Evolutionary conservation across 345 rosid genomes (phyloP).

Genomic region (Gossypium anomalum): DNA sequence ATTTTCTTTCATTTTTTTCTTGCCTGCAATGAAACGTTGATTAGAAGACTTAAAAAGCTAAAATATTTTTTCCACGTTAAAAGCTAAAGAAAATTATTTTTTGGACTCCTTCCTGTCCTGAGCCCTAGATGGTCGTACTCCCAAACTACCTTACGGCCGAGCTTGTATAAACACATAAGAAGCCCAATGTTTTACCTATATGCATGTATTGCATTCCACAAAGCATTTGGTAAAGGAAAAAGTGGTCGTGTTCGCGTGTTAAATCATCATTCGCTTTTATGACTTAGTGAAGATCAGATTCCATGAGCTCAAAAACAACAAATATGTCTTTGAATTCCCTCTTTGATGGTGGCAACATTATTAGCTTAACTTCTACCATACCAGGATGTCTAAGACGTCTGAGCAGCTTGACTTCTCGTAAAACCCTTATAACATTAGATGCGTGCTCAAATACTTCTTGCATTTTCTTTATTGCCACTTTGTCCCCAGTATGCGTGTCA

Average conservation of each 20-base stretch:
- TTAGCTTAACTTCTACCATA: slow-evolving; percentile 87
- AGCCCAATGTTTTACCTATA: slow-evolving; percentile 29
- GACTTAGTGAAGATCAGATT: slow-evolving; percentile 92
- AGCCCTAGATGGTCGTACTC: no score
- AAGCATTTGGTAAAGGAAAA: slow-evolving; percentile 95
- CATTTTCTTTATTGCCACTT: no score
- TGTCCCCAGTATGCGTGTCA: slow-evolving; percentile 91
- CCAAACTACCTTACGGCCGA: no score
- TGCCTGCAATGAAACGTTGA: no score
- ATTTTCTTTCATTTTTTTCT: no score
- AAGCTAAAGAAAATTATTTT: no score
- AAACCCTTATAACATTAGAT: slow-evolving; percentile 79
- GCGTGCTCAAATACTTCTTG: slow-evolving; percentile 83
- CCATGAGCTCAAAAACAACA: slow-evolving; percentile 47
- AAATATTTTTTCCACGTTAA: no score
- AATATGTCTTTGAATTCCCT: slow-evolving; percentile 90
- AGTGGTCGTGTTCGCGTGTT: slow-evolving; percentile 88
- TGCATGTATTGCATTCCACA: slow-evolving; percentile 92
- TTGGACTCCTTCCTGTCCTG: no score
- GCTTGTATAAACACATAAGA: neutral
- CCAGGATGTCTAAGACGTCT: slow-evolving; percentile 86
- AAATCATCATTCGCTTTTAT: slow-evolving; percentile 15
- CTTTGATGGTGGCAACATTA: slow-evolving; percentile 90
- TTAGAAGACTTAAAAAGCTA: no score
- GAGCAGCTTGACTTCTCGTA: slow-evolving; percentile 91